These are phyloP conservation scores for Elsinoe necatrix DNA, from an alignment of 2,329 filamentous ascomycete genomes.

Conservation along the genomic window DNA sequence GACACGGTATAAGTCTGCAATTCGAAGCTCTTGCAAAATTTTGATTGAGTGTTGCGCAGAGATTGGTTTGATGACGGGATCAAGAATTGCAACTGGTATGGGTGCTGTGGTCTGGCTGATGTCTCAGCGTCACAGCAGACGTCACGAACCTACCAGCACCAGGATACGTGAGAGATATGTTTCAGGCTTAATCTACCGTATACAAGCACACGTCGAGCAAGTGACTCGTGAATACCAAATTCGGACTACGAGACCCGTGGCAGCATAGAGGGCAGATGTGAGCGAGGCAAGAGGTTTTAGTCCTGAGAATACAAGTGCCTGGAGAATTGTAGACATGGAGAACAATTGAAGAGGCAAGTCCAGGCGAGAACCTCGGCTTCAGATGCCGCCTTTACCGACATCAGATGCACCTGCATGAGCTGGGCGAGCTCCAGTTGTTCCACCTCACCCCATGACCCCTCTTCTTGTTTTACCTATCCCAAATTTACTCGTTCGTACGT, in stretches of 20 bases:
- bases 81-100: neutral
- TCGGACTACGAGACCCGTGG: too few species aligned
- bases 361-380: neutral
- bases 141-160: neutral
- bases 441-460: neutral
- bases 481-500: neutral
- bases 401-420: slow-evolving; percentile 8
- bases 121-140: slow-evolving; percentile 12
- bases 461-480: neutral
- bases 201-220: too few species aligned
- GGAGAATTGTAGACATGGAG: too few species aligned
- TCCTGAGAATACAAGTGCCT: too few species aligned
- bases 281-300: too few species aligned
- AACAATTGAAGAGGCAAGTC: neutral
- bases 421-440: neutral
- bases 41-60: neutral
- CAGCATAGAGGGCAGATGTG: too few species aligned
- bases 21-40: too few species aligned
- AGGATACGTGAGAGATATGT: neutral
- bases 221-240: too few species aligned
- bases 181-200: neutral
- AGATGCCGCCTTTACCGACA: neutral
- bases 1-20: too few species aligned
- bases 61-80: neutral
- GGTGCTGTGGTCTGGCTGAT: neutral